A percentile compares a stretch with the other conserved stretches of the same genome.
Evolutionary conservation across 2,329 filamentous ascomycete genomes (phyloP).

Genomic region (Aureobasidium sp.): DNA sequence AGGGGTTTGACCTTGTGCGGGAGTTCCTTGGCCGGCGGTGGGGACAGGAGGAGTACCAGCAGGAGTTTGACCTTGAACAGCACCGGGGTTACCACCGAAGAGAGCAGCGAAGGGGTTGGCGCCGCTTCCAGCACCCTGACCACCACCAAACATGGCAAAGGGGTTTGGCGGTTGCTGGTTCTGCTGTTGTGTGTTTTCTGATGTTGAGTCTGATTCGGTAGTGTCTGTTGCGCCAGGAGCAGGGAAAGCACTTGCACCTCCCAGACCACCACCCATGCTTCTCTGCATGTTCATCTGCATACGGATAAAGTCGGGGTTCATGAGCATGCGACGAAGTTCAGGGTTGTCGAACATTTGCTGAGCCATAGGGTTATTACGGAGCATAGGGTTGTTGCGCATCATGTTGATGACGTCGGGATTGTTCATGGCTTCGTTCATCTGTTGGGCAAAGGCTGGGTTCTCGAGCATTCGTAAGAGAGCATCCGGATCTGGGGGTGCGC

Average conservation of each 20-base stretch:
- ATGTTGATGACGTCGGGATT: conserved; percentile 93
- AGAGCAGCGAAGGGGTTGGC: conserved; percentile 57
- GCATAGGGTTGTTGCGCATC: conserved; percentile 57
- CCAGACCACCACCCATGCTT: conserved; percentile 42
- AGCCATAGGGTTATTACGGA: conserved; percentile 82
- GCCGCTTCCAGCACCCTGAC: conserved; percentile 23
- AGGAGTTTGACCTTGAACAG: conserved; percentile 29
- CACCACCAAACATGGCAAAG: conserved; percentile 35
- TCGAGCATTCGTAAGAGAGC: conserved; percentile 77
- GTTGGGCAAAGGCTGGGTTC: conserved; percentile 77
- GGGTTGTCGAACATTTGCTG: conserved; percentile 83
- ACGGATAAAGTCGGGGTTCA: conserved; percentile 76
- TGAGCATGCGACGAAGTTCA: conserved; percentile 85
- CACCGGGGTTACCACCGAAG: conserved; percentile 37
- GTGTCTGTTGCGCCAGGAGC: conserved; percentile 88
- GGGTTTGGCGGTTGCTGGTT: conserved; percentile 34
- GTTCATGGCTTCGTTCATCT: conserved; percentile 89
- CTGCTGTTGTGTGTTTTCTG: conserved; percentile 27
- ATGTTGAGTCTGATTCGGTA: conserved; percentile 46
- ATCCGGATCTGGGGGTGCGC: conserved; percentile 74
- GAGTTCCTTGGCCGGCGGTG: conserved; percentile 27
- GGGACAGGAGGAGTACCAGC: conserved; percentile 25
- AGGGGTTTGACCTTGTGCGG: conserved; percentile 21
- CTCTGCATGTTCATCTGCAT: conserved; percentile 78
- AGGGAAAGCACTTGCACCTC: conserved; percentile 58